Percentiles rank a stretch among this genome's conserved stretches.
phyloP scores from a whole-genome alignment of 164 flowering plant genomes.

The Stephania yunnanensis region DNA sequence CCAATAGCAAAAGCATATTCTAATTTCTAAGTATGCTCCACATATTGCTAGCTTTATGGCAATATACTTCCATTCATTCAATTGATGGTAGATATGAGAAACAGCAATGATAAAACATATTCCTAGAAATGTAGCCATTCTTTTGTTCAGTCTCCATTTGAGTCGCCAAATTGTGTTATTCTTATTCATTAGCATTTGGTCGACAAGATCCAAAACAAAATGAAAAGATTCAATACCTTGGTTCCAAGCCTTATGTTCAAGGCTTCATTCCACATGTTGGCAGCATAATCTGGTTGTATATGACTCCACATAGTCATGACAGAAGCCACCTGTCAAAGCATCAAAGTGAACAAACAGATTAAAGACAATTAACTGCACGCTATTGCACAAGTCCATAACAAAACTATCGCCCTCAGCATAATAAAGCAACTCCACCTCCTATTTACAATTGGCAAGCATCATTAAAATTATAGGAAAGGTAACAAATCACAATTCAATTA shows the following conservation, averaged over 20 bases:
- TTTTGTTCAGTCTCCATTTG: too few relatives aligned
- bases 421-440: not conserved
- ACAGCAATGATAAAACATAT: not conserved
- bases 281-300: conserved; percentile 78
- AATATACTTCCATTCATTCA: not conserved
- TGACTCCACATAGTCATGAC: conserved; percentile 88
- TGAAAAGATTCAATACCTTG: conserved; percentile 34
- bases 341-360: not conserved
- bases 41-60: not conserved
- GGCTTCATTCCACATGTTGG: conserved; percentile 98
- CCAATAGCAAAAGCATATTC: not conserved
- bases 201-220: too few relatives aligned
- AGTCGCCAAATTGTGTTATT: too few relatives aligned
- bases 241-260: conserved; percentile 91
- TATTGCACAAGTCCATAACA: not conserved
- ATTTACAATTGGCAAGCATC: not conserved
- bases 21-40: not conserved
- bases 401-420: not conserved
- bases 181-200: too few relatives aligned
- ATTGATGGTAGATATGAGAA: not conserved
- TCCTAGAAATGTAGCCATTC: too few relatives aligned
- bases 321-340: conserved; percentile 71
- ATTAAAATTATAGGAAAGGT: too few relatives aligned
- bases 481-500: too few relatives aligned
- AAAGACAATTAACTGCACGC: not conserved